These are phyloP conservation scores for Podila horticola DNA, from an alignment of 192 early-diverging fungal species.

Conservation along the genomic window DNA sequence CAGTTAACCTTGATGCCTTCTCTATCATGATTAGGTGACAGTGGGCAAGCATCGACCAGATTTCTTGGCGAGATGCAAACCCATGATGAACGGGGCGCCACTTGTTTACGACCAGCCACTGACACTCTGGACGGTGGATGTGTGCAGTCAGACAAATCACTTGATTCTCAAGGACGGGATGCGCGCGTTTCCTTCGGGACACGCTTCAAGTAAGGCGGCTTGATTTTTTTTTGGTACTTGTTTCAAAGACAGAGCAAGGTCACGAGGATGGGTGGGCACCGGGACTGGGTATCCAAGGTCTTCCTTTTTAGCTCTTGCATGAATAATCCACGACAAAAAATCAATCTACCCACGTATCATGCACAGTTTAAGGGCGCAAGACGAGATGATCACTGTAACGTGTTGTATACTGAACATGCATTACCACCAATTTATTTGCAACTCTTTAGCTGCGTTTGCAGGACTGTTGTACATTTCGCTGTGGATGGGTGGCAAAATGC, in stretches of 20 bases:
- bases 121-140: conserved; percentile 54
- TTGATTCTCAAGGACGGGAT: conserved; percentile 76
- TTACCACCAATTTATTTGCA: too few relatives aligned
- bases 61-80: conserved; percentile 55
- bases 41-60: conserved; percentile 59
- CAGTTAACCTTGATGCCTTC: neutral
- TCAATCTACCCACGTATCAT: too few relatives aligned
- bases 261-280: too few relatives aligned
- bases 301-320: too few relatives aligned
- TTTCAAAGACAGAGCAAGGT: neutral
- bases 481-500: conserved; percentile 73
- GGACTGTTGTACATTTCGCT: conserved; percentile 70
- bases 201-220: conserved; percentile 69
- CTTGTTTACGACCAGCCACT: conserved; percentile 53
- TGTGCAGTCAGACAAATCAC: conserved; percentile 64
- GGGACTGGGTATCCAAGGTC: too few relatives aligned
- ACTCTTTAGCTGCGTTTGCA: conserved; percentile 63
- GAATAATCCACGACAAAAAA: too few relatives aligned
- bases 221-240: neutral
- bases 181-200: conserved; percentile 88
- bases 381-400: too few relatives aligned
- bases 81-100: conserved; percentile 18
- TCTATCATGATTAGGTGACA: conserved; percentile 30
- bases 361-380: too few relatives aligned
- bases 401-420: too few relatives aligned